Evolutionary conservation across 179 eudicot genomes (phyloP).

Genomic region (Corrigiola litoralis): DNA sequence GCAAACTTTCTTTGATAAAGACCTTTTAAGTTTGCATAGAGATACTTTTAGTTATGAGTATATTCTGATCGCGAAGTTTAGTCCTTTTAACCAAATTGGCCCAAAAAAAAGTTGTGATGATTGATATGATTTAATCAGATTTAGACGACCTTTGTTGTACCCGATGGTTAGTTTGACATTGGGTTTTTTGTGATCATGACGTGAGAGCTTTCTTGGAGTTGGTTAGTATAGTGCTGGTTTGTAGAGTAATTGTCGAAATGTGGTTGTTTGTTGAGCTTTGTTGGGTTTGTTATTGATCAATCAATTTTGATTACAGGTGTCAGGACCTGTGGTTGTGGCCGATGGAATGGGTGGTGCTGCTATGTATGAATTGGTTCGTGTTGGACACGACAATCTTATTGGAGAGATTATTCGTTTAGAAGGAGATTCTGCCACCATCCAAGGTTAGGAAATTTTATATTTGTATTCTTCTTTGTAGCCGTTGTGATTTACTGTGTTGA

Average conservation of each 20-base stretch:
- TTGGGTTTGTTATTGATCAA: background rate
- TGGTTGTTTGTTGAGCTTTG: background rate
- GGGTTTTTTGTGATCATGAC: background rate
- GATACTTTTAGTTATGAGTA: no score
- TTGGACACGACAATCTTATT: conserved; percentile 95
- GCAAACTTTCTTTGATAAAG: no score
- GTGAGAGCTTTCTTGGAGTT: no score
- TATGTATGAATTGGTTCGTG: conserved; percentile 98
- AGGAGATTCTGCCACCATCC: conserved; percentile 99
- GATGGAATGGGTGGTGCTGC: conserved; percentile 99
- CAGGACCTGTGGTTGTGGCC: conserved; percentile 98
- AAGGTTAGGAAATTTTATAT: conserved; percentile 41
- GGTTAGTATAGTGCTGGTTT: no score
- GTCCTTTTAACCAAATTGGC: no score
- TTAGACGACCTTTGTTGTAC: background rate
- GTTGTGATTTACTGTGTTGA: background rate
- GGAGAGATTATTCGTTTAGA: conserved; percentile 97
- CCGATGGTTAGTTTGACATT: background rate
- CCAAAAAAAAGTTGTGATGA: no score
- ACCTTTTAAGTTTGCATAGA: no score
- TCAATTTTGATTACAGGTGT: conserved; percentile 45
- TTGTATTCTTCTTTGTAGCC: background rate
- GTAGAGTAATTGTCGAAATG: no score
- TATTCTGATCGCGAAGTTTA: no score
- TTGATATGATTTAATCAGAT: no score